A percentile compares a stretch with the other conserved stretches of the same genome.
Conservation (phyloP, 371 early-diverging fungal genomes). For the Fennellomyces sp. region DNA sequence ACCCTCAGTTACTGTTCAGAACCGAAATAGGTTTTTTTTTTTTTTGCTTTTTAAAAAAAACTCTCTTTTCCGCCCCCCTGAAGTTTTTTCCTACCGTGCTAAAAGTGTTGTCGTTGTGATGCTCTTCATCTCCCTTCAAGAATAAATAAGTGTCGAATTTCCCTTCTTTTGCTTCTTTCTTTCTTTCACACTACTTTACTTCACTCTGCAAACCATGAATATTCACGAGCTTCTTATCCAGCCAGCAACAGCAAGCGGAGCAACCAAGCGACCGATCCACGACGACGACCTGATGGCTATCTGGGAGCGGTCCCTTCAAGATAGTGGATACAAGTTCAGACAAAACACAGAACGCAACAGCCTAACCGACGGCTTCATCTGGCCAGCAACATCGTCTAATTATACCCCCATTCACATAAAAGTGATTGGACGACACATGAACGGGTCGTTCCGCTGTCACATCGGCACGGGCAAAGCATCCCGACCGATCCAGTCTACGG, state of each 20-base stretch:
- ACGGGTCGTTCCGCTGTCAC: slow-evolving; percentile 45
- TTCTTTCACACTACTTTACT: not conserved
- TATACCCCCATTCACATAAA: slow-evolving; percentile 43
- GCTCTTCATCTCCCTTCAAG: not conserved
- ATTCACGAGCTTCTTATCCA: slow-evolving; percentile 18
- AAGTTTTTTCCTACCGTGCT: not conserved
- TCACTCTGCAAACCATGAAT: slow-evolving; percentile 11
- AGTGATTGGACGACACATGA: slow-evolving; percentile 43
- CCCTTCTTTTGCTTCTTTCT: not conserved
- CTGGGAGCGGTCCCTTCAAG: slow-evolving; percentile 26
- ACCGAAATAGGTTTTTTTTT: not conserved
- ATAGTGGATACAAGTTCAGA: slow-evolving; percentile 21
- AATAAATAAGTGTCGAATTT: not conserved
- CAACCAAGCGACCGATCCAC: slow-evolving; percentile 9
- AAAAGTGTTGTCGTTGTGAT: slow-evolving; percentile 7
- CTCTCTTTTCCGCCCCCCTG: not conserved
- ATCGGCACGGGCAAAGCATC: slow-evolving; percentile 49
- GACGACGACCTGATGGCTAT: slow-evolving; percentile 28
- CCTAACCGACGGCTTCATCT: slow-evolving; percentile 33
- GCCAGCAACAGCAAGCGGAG: slow-evolving; percentile 3
- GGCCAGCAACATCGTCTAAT: slow-evolving; percentile 1
- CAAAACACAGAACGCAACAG: slow-evolving; percentile 27
- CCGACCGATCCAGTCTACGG: slow-evolving; percentile 36
- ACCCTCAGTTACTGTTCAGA: not conserved
- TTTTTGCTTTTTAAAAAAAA: not conserved